These are phyloP conservation scores for Cynanchum wilfordii DNA, from an alignment of 257 asterid genomes.

Conservation along the genomic window DNA sequence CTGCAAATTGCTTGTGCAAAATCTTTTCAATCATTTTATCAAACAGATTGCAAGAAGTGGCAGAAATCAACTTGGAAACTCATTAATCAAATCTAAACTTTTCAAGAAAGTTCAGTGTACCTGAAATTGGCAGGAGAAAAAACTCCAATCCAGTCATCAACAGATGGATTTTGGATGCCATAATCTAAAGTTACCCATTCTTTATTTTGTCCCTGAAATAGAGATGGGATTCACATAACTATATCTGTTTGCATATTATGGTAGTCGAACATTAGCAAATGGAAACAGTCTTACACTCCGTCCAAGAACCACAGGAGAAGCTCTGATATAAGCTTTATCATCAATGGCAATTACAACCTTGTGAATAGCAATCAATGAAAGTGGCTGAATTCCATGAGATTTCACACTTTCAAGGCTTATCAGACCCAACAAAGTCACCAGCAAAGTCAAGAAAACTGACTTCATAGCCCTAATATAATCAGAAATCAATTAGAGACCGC, in stretches of 20 bases:
- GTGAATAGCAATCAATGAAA: slow-evolving; percentile 48
- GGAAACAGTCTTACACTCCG: slow-evolving; percentile 36
- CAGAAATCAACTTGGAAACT: too few species aligned
- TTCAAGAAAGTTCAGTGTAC: slow-evolving; percentile 24
- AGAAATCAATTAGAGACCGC: not conserved
- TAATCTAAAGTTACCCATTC: slow-evolving; percentile 62
- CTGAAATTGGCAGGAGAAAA: slow-evolving; percentile 89
- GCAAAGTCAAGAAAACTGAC: slow-evolving; percentile 28
- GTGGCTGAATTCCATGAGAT: slow-evolving; percentile 77
- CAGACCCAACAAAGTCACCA: slow-evolving; percentile 43
- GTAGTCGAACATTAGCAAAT: not conserved
- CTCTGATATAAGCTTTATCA: slow-evolving; percentile 48
- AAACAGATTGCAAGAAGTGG: not conserved
- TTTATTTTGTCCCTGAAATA: slow-evolving; percentile 36
- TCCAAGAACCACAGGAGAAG: slow-evolving; percentile 77
- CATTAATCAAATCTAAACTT: not conserved
- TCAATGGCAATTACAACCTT: slow-evolving; percentile 55
- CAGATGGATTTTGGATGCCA: slow-evolving; percentile 45
- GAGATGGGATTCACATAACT: too few species aligned
- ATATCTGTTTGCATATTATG: too few species aligned
- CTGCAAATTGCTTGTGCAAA: slow-evolving; percentile 27
- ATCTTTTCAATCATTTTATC: not conserved
- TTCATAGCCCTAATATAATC: slow-evolving; percentile 18
- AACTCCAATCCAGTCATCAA: slow-evolving; percentile 78
- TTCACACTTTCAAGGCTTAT: slow-evolving; percentile 39